These are phyloP conservation scores for Tetradesmus lagerheimii DNA, from an alignment of 139 green algal genomes.

Conservation along the genomic window DNA sequence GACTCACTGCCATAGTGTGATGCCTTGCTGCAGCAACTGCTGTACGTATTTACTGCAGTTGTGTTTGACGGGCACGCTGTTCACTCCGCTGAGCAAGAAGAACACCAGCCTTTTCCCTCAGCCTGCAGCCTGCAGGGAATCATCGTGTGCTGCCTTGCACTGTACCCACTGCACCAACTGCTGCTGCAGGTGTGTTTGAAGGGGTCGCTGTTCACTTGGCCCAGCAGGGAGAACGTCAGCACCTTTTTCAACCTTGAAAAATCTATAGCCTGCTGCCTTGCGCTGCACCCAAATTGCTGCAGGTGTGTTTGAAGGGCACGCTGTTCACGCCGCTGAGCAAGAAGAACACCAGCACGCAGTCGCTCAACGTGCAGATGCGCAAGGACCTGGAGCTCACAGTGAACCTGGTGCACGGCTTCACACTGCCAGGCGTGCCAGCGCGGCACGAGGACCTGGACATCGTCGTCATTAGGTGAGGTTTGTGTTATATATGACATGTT, in stretches of 20 bases:
- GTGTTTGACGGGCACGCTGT: neutral
- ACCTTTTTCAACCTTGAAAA: no score
- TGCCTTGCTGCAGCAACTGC: no score
- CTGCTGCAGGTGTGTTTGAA: slow-evolving; percentile 58
- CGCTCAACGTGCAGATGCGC: slow-evolving; percentile 94
- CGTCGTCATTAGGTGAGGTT: slow-evolving; percentile 86
- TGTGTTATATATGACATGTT: no score
- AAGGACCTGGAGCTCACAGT: slow-evolving; percentile 93
- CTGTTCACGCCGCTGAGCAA: slow-evolving; percentile 83
- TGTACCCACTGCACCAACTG: neutral
- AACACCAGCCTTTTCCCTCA: no score
- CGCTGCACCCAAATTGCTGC: neutral
- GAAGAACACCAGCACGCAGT: slow-evolving; percentile 73
- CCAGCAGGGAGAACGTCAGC: slow-evolving; percentile 82
- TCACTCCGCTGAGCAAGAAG: neutral
- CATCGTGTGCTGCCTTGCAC: neutral
- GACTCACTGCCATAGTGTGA: no score
- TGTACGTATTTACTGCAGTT: neutral
- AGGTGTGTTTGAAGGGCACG: slow-evolving; percentile 77
- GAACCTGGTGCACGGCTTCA: slow-evolving; percentile 91
- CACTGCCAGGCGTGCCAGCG: slow-evolving; percentile 87
- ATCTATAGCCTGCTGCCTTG: no score
- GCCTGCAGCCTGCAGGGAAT: no score
- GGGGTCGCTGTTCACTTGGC: slow-evolving; percentile 88
- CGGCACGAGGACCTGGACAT: slow-evolving; percentile 93